Percentiles rank a stretch among this genome's conserved stretches.
Evolutionary conservation across 805 yeast species (phyloP).

Genomic region (Danielozyma ontarioensis): DNA sequence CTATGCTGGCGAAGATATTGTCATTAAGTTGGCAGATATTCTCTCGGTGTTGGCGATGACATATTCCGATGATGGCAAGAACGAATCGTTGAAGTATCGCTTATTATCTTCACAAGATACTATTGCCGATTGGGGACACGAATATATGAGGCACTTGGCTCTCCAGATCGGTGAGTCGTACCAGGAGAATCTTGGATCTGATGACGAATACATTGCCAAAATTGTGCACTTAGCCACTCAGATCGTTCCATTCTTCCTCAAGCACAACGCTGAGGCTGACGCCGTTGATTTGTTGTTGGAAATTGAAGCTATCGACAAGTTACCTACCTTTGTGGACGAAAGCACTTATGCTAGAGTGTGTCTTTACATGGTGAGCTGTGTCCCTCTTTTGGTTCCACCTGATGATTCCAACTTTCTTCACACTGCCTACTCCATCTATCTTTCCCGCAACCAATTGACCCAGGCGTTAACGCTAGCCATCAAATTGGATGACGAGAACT

Average conservation of each 20-base stretch:
- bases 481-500: slow-evolving; percentile 74
- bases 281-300: slow-evolving; percentile 92
- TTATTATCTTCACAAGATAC: slow-evolving; percentile 48
- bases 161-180: slow-evolving; percentile 89
- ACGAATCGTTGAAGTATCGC: slow-evolving; percentile 78
- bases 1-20: slow-evolving; percentile 28
- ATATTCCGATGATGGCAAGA: slow-evolving; percentile 72
- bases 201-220: slow-evolving; percentile 30
- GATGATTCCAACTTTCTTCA: slow-evolving; percentile 82
- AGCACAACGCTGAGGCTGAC: slow-evolving; percentile 97
- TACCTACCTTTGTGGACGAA: slow-evolving; percentile 80
- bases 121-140: slow-evolving; percentile 94
- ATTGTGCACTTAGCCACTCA: slow-evolving; percentile 64
- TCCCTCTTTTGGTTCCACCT: slow-evolving; percentile 93
- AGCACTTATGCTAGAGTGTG: slow-evolving; percentile 85
- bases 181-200: slow-evolving; percentile 41
- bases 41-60: slow-evolving; percentile 95
- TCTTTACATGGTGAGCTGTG: slow-evolving; percentile 91
- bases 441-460: slow-evolving; percentile 72
- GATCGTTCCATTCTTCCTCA: slow-evolving; percentile 83
- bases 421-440: slow-evolving; percentile 83
- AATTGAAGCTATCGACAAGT: slow-evolving; percentile 77
- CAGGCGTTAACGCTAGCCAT: slow-evolving; percentile 90
- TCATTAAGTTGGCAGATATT: slow-evolving; percentile 72
- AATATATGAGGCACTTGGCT: slow-evolving; percentile 92